phyloP scores from a whole-genome alignment of 352 stramenopile species.

The Globisporangium viniferum region DNA sequence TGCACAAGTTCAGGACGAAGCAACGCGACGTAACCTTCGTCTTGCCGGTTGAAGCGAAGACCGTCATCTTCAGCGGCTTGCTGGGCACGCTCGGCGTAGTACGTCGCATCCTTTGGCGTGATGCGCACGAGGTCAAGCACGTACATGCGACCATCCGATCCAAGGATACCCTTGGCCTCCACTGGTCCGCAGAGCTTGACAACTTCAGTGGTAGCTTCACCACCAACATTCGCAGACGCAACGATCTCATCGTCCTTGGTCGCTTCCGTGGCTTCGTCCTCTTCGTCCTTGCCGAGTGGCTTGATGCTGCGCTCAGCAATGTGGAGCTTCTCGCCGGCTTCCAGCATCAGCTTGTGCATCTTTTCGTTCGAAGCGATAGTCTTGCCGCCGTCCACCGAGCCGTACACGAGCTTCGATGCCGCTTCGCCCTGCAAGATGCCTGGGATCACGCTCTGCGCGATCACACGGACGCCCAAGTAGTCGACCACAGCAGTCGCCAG shows the following conservation, averaged over 20 bases:
- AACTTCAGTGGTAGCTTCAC: constrained; percentile 55
- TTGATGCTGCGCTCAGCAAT: constrained; percentile 86
- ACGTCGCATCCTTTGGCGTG: constrained; percentile 94
- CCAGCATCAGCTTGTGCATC: constrained; percentile 90
- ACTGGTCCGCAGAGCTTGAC: constrained; percentile 89
- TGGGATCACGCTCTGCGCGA: constrained; percentile 95
- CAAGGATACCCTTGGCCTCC: constrained; percentile 95
- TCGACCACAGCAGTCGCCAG: constrained; percentile 94
- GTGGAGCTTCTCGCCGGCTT: constrained; percentile 82
- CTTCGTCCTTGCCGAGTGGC: constrained; percentile 62
- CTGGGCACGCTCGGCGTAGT: constrained; percentile 58
- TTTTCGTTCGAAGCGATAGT: constrained; percentile 88
- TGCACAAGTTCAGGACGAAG: constrained; percentile 92
- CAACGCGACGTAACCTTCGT: constrained; percentile 88
- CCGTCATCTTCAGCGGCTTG: constrained; percentile 38
- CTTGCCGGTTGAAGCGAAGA: constrained; percentile 63
- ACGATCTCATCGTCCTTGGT: constrained; percentile 25
- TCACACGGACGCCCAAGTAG: constrained; percentile 92
- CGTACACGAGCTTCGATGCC: constrained; percentile 93
- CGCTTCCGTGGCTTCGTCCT: constrained; percentile 24
- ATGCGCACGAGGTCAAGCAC: constrained; percentile 94
- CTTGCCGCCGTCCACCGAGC: constrained; percentile 90
- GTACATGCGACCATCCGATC: constrained; percentile 93
- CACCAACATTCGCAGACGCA: constrained; percentile 22
- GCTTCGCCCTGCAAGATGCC: constrained; percentile 95